Evolutionary conservation across 257 asterid species (phyloP).

Genomic region (Parsonsia alboflavescens): DNA sequence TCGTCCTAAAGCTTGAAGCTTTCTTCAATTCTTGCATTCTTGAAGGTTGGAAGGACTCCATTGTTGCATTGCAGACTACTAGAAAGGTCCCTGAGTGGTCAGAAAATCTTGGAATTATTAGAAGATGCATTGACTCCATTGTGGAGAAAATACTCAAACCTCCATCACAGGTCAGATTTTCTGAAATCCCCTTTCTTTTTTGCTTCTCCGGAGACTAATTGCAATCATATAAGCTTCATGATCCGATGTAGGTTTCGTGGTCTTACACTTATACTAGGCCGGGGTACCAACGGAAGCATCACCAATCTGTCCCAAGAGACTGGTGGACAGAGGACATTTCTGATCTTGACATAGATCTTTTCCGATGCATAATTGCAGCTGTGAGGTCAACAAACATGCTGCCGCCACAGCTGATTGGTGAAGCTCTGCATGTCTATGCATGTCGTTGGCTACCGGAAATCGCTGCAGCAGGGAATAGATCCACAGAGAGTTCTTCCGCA

Average conservation of each 20-base stretch:
- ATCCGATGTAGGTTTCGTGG: conserved; percentile 55
- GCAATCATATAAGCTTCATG: no score
- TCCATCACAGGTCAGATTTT: conserved; percentile 46
- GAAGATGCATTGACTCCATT: conserved; percentile 74
- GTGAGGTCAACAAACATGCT: conserved; percentile 43
- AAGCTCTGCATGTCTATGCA: conserved; percentile 71
- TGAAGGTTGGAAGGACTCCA: conserved; percentile 67
- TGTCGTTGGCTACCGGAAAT: conserved; percentile 58
- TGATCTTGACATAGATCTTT: conserved; percentile 55
- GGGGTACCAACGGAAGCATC: conserved; percentile 46
- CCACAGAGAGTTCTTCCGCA: conserved; percentile 22
- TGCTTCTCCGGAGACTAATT: not conserved
- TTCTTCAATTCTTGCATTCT: conserved; percentile 75
- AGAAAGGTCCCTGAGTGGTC: conserved; percentile 48
- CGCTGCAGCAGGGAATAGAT: conserved; percentile 5
- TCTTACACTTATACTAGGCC: conserved; percentile 66
- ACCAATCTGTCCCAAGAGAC: conserved; percentile 57
- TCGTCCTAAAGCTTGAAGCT: conserved; percentile 48
- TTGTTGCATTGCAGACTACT: conserved; percentile 46
- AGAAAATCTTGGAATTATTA: conserved; percentile 57
- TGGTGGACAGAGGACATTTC: conserved; percentile 94
- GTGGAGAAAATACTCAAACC: conserved; percentile 64
- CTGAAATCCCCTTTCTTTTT: not conserved
- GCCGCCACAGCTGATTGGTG: conserved; percentile 70
- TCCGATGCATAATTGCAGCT: conserved; percentile 52